Evolutionary conservation across 164 flowering plant species (phyloP).

Genomic region (Vitis riparia): DNA sequence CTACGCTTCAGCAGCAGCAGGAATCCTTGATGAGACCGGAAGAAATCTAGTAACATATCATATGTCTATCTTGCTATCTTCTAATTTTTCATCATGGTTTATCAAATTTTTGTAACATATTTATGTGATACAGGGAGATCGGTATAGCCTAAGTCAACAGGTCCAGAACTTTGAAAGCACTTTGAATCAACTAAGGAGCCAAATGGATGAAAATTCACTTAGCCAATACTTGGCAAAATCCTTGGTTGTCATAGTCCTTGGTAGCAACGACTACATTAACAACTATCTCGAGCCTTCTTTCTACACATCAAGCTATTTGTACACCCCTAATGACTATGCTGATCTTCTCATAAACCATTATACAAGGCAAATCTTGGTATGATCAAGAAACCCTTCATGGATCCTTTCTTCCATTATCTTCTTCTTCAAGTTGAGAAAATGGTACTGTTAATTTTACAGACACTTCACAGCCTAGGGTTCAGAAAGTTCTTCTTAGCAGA

Average conservation of each 20-base stretch:
- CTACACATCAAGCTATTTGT: slow-evolving; percentile 26
- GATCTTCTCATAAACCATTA: slow-evolving; percentile 38
- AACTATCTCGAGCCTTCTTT: slow-evolving; percentile 39
- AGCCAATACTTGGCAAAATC: slow-evolving; percentile 25
- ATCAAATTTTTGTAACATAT: too few relatives aligned
- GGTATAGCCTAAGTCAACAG: slow-evolving; percentile 43
- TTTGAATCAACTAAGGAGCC: slow-evolving; percentile 19
- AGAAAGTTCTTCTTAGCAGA: slow-evolving; percentile 46
- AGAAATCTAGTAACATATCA: slow-evolving; percentile 23
- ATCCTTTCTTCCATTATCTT: too few relatives aligned
- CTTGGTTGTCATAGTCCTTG: slow-evolving; percentile 28
- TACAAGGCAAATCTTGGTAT: slow-evolving; percentile 39
- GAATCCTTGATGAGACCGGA: slow-evolving; percentile 52
- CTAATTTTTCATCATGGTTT: too few relatives aligned
- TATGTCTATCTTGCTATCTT: not conserved
- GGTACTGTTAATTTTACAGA: slow-evolving; percentile 16
- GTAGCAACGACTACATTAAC: slow-evolving; percentile 53
- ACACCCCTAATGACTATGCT: slow-evolving; percentile 29
- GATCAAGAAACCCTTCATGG: not conserved
- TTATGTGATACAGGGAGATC: slow-evolving; percentile 33
- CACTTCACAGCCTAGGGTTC: slow-evolving; percentile 35
- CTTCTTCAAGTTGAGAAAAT: too few relatives aligned
- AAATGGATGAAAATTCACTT: slow-evolving; percentile 18
- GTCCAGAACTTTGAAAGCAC: slow-evolving; percentile 35
- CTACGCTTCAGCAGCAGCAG: slow-evolving; percentile 50